Evolutionary conservation across 805 yeast species (phyloP), one percentile per base, ranked within the genome.

Genomic region (Candida sakaeoensis): DNA sequence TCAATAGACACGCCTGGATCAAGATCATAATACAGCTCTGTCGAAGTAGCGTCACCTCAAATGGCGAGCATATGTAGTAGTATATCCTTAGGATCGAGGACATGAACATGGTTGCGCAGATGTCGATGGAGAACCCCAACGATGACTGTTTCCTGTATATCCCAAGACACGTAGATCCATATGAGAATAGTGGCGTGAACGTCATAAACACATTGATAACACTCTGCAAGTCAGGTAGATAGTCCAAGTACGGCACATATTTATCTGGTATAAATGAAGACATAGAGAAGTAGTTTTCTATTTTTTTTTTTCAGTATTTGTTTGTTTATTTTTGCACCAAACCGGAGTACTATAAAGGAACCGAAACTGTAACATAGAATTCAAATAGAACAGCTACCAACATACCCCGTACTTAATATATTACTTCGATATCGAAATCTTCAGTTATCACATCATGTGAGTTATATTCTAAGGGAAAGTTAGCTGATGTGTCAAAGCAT

Each of bases 21-120:
- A 76, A 70, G n/a, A 89, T 70, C 96, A 88, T 89, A n/a, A 86
- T 77, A 30, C 84, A 52, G 26, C 93, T 79, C 55, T 90, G 97
- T 45, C 91, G 64, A 31, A 89, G 65, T 30, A 89, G 61, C 2
- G 95, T 77, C n/a, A 75, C 59, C 57, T 89, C 96, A 55, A 82
- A 89, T 0, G 95, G 95, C 33, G 81, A 75, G 36, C 86, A 80
- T 45, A 83, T 58, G 65, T 83, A 90, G 64, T 86, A 89, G 41
- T 79, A 77, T 19, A 89, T 80, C 48, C 95, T 70, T 33, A 88
- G 62, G 4, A 80, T 75, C 30, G 88, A 75, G 1, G 95, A 82
- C 47, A 87, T 70, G 45, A 89, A 57, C 95, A 90, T 88, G 5
- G 95, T 86, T 5, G 88, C 90, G 61, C 96, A 90, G 8, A 90